These are phyloP conservation scores for Mrakia gelida DNA, from an alignment of 768 basidiomycete species.

Conservation along the genomic window DNA sequence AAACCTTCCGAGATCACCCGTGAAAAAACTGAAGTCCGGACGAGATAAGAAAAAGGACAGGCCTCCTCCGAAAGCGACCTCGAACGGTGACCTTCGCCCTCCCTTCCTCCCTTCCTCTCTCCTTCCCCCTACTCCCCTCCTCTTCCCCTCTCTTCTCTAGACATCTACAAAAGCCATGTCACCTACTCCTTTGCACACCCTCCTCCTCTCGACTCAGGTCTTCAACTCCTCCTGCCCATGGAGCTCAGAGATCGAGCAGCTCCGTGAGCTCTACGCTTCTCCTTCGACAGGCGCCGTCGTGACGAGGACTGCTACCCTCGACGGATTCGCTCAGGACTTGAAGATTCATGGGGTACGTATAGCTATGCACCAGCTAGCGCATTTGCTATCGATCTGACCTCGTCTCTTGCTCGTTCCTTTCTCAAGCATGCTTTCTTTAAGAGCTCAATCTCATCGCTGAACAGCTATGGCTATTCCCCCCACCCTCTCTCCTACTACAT, in stretches of 20 bases:
- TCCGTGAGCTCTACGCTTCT: constrained; percentile 62
- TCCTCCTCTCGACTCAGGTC: constrained; percentile 47
- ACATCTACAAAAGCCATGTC: background rate
- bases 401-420: background rate
- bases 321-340: constrained; percentile 65
- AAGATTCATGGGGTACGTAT: constrained; percentile 56
- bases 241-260: constrained; percentile 65
- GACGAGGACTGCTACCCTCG: constrained; percentile 68
- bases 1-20: too few species aligned
- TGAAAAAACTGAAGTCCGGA: too few species aligned
- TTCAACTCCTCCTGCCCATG: constrained; percentile 77
- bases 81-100: too few species aligned
- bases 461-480: constrained; percentile 85
- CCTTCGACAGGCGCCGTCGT: constrained; percentile 72
- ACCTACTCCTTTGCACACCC: background rate
- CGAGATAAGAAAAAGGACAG: too few species aligned
- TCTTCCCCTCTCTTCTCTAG: background rate
- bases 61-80: too few species aligned
- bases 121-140: background rate
- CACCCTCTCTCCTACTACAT: constrained; percentile 65
- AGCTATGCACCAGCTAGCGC: background rate
- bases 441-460: constrained; percentile 55
- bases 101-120: background rate
- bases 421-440: constrained; percentile 20
- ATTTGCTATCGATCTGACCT: background rate